phyloP scores from a whole-genome alignment of 768 basidiomycete genomes.

The Panus rudis region DNA sequence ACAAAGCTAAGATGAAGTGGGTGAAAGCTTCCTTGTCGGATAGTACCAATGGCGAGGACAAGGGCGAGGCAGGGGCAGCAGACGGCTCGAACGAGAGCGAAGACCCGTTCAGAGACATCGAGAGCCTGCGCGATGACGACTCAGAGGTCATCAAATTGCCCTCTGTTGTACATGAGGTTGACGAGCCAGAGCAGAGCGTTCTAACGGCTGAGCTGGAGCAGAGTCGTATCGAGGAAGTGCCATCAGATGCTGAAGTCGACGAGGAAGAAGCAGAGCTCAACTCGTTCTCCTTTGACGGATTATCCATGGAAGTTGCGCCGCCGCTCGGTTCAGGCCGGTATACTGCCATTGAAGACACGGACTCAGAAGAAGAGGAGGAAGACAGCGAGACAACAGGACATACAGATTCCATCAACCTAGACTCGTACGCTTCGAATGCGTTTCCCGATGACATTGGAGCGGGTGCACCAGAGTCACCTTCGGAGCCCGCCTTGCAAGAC shows the following conservation, averaged over 20 bases:
- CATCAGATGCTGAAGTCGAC: slow-evolving; percentile 40
- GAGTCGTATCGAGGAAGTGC: slow-evolving; percentile 40
- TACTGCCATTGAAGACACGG: slow-evolving; percentile 39
- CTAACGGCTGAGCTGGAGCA: slow-evolving; percentile 11
- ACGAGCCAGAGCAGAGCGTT: slow-evolving; percentile 1
- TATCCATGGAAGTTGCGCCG: slow-evolving; percentile 26
- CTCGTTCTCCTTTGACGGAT: slow-evolving; percentile 67
- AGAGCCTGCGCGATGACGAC: slow-evolving; percentile 67
- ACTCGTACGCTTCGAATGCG: neutral
- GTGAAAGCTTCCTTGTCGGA: slow-evolving; percentile 47
- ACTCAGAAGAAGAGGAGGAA: slow-evolving; percentile 39
- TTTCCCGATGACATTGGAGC: slow-evolving; percentile 5
- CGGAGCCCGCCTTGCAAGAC: slow-evolving; percentile 16
- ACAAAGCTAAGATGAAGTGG: slow-evolving; percentile 81
- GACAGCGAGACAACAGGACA: slow-evolving; percentile 20
- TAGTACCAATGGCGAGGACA: slow-evolving; percentile 19
- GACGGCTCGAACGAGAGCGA: slow-evolving; percentile 50
- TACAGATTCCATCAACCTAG: slow-evolving; percentile 12
- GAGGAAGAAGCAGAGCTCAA: slow-evolving; percentile 62
- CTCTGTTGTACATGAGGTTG: slow-evolving; percentile 5
- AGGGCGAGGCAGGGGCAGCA: slow-evolving; percentile 23
- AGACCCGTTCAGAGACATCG: slow-evolving; percentile 90
- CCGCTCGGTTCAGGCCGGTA: slow-evolving; percentile 38
- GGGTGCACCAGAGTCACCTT: neutral
- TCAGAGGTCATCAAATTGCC: slow-evolving; percentile 8